phyloP scores from a whole-genome alignment of 129 eudicot genomes.

The Arctium minus region DNA sequence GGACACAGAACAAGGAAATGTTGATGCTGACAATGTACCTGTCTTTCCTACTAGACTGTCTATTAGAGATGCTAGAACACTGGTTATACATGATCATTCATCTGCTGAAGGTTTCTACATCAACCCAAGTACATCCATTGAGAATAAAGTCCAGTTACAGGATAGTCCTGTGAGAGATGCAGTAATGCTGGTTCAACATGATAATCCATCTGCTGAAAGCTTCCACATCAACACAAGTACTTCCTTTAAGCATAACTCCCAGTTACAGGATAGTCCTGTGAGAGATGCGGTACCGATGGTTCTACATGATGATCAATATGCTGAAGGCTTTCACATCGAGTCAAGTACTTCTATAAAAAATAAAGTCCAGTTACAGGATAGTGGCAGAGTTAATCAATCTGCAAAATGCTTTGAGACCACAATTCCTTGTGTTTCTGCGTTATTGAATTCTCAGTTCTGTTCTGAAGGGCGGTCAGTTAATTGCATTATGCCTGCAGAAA shows the following conservation, averaged over 20 bases:
- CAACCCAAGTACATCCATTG: conserved; percentile 8
- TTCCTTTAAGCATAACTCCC: background rate
- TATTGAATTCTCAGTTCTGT: background rate
- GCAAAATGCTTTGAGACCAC: conserved; percentile 2
- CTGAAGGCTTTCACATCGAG: background rate
- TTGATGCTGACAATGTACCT: background rate
- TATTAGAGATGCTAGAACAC: background rate
- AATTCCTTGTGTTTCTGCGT: conserved; percentile 1
- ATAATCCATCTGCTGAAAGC: background rate
- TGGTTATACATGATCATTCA: conserved; percentile 3
- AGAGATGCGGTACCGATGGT: background rate
- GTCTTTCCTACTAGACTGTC: background rate
- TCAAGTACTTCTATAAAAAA: background rate
- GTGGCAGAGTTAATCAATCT: background rate
- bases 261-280: background rate
- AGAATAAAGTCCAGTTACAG: conserved; percentile 7
- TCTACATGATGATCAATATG: background rate
- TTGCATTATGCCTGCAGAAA: background rate
- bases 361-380: background rate
- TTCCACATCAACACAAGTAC: background rate
- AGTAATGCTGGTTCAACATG: background rate
- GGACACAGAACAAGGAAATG: conserved; percentile 1
- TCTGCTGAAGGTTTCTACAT: conserved; percentile 6
- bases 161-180: background rate
- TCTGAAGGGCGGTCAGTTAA: background rate